Conservation (phyloP, 495 filamentous ascomycete species). For the Melanomma pulvis-pyrius region DNA sequence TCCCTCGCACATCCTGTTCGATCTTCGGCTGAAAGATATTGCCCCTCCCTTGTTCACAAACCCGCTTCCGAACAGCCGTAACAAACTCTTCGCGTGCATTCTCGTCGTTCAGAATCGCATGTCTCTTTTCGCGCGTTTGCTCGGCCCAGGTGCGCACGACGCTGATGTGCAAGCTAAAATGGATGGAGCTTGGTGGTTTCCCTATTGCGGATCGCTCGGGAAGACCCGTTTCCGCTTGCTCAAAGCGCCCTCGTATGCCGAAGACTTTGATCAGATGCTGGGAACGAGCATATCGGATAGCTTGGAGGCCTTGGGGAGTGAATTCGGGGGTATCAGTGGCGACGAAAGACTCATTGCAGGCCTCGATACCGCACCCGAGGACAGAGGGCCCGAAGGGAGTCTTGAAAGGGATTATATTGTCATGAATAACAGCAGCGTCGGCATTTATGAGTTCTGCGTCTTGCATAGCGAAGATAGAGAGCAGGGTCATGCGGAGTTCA, state of each 20-base stretch:
- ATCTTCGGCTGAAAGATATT: slow-evolving; percentile 15
- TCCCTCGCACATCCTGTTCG: slow-evolving; percentile 4
- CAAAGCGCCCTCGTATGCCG: slow-evolving; percentile 26
- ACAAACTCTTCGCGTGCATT: slow-evolving; percentile 15
- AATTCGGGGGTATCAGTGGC: not conserved
- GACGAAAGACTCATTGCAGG: slow-evolving; percentile 29
- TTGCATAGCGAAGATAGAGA: slow-evolving; percentile 15
- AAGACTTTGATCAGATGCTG: slow-evolving; percentile 35
- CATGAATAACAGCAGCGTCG: slow-evolving; percentile 1
- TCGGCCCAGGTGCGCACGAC: slow-evolving; percentile 31
- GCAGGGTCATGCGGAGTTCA: slow-evolving; percentile 15
- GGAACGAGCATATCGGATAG: slow-evolving; percentile 30
- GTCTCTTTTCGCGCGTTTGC: not conserved
- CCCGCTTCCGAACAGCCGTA: not conserved
- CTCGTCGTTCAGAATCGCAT: slow-evolving; percentile 4
- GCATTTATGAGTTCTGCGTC: slow-evolving; percentile 9
- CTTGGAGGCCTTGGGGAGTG: not conserved
- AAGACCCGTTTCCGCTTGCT: slow-evolving; percentile 31
- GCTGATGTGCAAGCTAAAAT: slow-evolving; percentile 36
- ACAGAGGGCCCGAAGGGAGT: slow-evolving; percentile 42
- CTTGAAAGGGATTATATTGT: slow-evolving; percentile 21
- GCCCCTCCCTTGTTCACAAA: slow-evolving; percentile 22
- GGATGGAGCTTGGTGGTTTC: slow-evolving; percentile 27
- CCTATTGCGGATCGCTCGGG: slow-evolving; percentile 27
- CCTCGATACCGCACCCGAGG: slow-evolving; percentile 33